Conservation (phyloP, 768 basidiomycete species). For the Daedaleopsis sinensis region DNA sequence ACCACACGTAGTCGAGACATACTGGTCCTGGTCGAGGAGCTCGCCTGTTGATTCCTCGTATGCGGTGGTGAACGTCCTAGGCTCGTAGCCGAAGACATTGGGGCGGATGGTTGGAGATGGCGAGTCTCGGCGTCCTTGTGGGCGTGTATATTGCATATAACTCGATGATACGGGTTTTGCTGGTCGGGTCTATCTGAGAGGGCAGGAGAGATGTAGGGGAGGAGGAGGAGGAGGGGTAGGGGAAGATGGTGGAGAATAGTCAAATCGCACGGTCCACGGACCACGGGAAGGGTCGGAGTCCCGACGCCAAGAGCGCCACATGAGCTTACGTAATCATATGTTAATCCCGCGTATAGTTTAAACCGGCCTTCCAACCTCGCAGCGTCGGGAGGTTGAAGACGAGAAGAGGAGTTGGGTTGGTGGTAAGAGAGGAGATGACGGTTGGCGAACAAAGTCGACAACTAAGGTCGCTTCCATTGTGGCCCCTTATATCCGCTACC, state of each 20-base stretch:
- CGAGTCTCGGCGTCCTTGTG: not conserved
- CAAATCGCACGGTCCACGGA: too few species aligned
- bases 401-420: too few species aligned
- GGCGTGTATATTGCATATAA: slow-evolving; percentile 13
- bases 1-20: slow-evolving; percentile 17
- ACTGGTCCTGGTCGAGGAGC: slow-evolving; percentile 18
- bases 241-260: slow-evolving; percentile 4
- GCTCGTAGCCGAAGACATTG: not conserved
- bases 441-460: too few species aligned
- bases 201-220: not conserved
- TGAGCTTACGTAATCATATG: not conserved
- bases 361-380: too few species aligned
- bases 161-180: not conserved
- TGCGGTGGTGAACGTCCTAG: not conserved
- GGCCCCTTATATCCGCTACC: too few species aligned
- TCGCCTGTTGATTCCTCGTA: not conserved
- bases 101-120: slow-evolving; percentile 7
- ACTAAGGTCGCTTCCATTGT: too few species aligned
- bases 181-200: not conserved
- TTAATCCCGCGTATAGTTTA: too few species aligned
- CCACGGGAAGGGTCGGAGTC: not conserved
- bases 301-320: not conserved
- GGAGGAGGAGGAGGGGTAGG: too few species aligned
- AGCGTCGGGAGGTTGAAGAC: too few species aligned
- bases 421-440: too few species aligned